phyloP scores from a whole-genome alignment of 2,329 filamentous ascomycete genomes.

The Apiospora koreana region DNA sequence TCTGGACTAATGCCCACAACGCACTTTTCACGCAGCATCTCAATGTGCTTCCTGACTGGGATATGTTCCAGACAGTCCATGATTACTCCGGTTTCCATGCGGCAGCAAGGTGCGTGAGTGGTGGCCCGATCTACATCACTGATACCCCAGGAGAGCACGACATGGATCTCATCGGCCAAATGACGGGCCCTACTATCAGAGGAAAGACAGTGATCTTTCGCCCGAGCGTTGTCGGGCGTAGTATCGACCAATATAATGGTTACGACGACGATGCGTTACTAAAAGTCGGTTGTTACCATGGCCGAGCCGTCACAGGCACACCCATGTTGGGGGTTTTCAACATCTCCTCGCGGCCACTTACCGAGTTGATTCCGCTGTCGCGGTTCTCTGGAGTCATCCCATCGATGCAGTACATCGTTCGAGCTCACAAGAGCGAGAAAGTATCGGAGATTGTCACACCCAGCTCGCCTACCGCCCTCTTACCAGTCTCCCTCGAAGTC shows the following conservation, averaged over 20 bases:
- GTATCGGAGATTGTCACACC: slow-evolving; percentile 55
- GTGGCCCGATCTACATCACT: slow-evolving; percentile 93
- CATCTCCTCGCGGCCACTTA: slow-evolving; percentile 60
- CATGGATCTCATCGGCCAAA: slow-evolving; percentile 71
- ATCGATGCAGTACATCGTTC: slow-evolving; percentile 66
- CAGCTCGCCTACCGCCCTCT: slow-evolving; percentile 47
- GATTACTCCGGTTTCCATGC: slow-evolving; percentile 82
- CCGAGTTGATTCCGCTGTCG: slow-evolving; percentile 69
- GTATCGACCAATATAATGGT: slow-evolving; percentile 70
- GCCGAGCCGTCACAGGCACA: slow-evolving; percentile 64
- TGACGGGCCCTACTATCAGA: slow-evolving; percentile 72
- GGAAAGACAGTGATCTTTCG: slow-evolving; percentile 80
- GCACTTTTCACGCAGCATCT: slow-evolving; percentile 78
- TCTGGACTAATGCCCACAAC: slow-evolving; percentile 94
- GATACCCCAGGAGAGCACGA: slow-evolving; percentile 85
- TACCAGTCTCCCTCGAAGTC: slow-evolving; percentile 63
- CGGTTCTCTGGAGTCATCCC: slow-evolving; percentile 71
- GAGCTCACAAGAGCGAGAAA: slow-evolving; percentile 68
- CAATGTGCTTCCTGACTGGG: slow-evolving; percentile 83
- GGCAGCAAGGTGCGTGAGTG: slow-evolving; percentile 84
- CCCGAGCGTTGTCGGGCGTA: slow-evolving; percentile 73
- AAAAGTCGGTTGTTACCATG: slow-evolving; percentile 78
- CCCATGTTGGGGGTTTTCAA: slow-evolving; percentile 87
- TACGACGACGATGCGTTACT: slow-evolving; percentile 75
- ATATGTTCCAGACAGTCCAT: slow-evolving; percentile 68